These are phyloP conservation scores for Picea abies DNA, from an alignment of 83 land plant species.

Conservation along the genomic window DNA sequence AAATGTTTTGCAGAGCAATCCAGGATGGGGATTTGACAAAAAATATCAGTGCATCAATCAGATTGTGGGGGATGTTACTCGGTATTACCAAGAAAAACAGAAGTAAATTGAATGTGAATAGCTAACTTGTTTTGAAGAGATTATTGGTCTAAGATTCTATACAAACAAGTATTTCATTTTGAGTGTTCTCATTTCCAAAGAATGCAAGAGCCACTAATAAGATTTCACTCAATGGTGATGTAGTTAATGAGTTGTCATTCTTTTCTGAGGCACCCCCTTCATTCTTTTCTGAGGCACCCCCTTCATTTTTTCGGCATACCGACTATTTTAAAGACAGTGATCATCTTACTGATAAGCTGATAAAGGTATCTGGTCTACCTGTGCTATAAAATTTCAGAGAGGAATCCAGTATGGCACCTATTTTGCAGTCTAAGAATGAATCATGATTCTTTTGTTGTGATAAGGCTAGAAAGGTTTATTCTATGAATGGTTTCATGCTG, in stretches of 20 bases:
- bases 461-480: not conserved
- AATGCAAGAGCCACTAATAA: not conserved
- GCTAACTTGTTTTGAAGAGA: not conserved
- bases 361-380: not conserved
- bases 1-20: constrained; percentile 54
- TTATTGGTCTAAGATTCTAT: not conserved
- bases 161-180: not conserved
- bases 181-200: not conserved
- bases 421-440: not conserved
- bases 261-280: not conserved
- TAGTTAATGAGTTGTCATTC: not conserved
- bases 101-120: not conserved
- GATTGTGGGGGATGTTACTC: constrained; percentile 46
- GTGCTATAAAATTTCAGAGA: not conserved
- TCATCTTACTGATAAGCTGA: not conserved
- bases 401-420: not conserved
- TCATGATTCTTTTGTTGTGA: not conserved
- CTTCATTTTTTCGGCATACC: not conserved
- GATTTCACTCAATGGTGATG: not conserved
- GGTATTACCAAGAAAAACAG: constrained; percentile 25
- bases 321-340: not conserved
- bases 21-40: constrained; percentile 73
- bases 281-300: too few species aligned
- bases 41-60: constrained; percentile 62
- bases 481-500: not conserved